Base-by-base conservation (phyloP, 148 eudicot species). In the Camellia sinensis region DNA sequence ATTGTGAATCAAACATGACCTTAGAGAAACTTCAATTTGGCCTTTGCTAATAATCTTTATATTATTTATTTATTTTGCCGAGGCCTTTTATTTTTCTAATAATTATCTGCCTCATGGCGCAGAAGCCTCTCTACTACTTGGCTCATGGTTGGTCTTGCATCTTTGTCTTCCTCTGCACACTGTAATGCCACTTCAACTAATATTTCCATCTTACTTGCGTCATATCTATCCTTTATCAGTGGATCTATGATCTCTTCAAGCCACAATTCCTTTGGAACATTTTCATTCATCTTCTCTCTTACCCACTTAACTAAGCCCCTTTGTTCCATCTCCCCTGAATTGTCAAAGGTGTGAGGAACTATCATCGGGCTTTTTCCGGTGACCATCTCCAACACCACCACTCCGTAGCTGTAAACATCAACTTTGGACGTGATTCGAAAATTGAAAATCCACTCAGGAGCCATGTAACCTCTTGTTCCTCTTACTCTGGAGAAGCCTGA, bases 101-200 rank as follows among this genome's bases (percentile, higher is more conserved):
- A 29, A 29, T 29, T 29, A 0, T 1, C 0, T 29, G 29, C 29
- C 1, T 75, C 60, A 57, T 45, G 59, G 18, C 9, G 44, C 1
- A 52, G 44, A 78, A 80, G 83, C 81, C 72, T 84, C 9, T 84
- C 71, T 18, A 81, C 78, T 3, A 84, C 86, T 62, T 80, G 15
- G 4, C 80, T 84, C 89, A 86, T 86, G 21, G 84, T 82, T 57
- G 90, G 90, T 44, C 90, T 88, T 66, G 82, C 81, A 75, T 82
- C 84, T 82, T 59, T 80, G 63, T 82, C 81, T 69, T 86, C 89
- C 59, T 82, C 79, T 0, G 81, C 87, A 78, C 91, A 88, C 21
- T 80, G 86, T 71, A 88, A 54, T 15, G 87, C 89, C 43, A 82
- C 81, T 69, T n/a, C 53, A 19, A 81, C 78, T 57, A 88, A 71